Base-by-base conservation (phyloP, 2,329 filamentous ascomycete species). In the Hypomyces perniciosus region DNA sequence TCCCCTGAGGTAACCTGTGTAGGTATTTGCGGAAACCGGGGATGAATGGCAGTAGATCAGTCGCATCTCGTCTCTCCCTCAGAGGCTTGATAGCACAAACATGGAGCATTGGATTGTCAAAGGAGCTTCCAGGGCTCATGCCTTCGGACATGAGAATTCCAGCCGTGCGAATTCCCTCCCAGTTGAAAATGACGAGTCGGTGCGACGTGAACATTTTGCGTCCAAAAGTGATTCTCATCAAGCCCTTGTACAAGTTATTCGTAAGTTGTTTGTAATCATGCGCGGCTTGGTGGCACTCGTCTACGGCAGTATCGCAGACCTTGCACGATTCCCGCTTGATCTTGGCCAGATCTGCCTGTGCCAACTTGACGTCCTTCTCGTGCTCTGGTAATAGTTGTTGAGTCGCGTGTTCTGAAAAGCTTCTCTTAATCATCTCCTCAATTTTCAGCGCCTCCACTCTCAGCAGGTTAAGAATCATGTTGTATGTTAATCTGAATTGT, bases 371-470 rank as follows among this genome's bases (percentile, higher is more conserved):
- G 52, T 90, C 87, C 68, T 95, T 95, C 69, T 99, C 91, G 61
- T 97, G 92, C 68, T 97, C 91, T 0, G 93, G 93, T 1, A 97
- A 75, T 9, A 97, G 72, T 55, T 95, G 91, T 65, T 99, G 93
- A 0, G 92, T 97, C 27, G 92, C 92, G 69, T 99, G 93, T 68
- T 99, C 93, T 47, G 92, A 96, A 75, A 99, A 99, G 67, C 91
- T 96, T 58, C 93, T 86, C 78, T 99, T 99, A 75, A 99, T 99
- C 93, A 99, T 99, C 70, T 99, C 93, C 67, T 99, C 93, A 60
- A 99, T 97, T 73, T 96, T 97, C 57, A 99, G 72, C 2, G 93
- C 93, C 68, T 99, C 93, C 2, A 99, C 93, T 34, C 93, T 86
- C 44, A 99, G 76, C 31, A 99, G 76, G 63, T 97, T 99, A 30